Evolutionary conservation across 257 asterid species (phyloP).

Genomic region (Nicotiana knightiana): DNA sequence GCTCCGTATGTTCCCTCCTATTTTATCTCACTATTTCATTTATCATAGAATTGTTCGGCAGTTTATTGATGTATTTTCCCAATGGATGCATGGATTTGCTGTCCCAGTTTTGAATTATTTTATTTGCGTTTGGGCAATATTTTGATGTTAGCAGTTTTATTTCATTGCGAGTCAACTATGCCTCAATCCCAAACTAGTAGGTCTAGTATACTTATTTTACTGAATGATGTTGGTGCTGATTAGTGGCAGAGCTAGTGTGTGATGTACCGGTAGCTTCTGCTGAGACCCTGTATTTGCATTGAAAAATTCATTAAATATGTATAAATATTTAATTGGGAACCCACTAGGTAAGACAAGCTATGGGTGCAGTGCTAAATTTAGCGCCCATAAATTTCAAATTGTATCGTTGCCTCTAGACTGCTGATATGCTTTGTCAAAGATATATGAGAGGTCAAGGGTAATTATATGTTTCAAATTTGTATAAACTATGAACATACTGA

Average conservation of each 20-base stretch:
- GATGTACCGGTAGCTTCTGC: too few relatives aligned
- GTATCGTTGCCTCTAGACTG: too few relatives aligned
- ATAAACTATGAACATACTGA: neutral
- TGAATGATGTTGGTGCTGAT: too few relatives aligned
- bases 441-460: neutral
- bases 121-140: neutral
- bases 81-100: neutral
- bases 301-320: too few relatives aligned
- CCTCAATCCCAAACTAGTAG: neutral
- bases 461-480: neutral
- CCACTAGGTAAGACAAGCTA: too few relatives aligned
- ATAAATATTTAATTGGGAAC: too few relatives aligned
- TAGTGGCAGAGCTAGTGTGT: too few relatives aligned
- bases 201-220: neutral
- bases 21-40: constrained; percentile 1
- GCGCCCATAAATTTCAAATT: too few relatives aligned
- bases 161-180: neutral
- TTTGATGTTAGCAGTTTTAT: neutral
- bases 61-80: neutral
- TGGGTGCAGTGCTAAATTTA: too few relatives aligned
- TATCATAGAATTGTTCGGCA: neutral
- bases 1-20: constrained; percentile 60
- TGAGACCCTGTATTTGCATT: too few relatives aligned
- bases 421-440: neutral
- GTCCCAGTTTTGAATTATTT: neutral